phyloP scores from a whole-genome alignment of 768 basidiomycete genomes.

The Lentinula aciculospora region DNA sequence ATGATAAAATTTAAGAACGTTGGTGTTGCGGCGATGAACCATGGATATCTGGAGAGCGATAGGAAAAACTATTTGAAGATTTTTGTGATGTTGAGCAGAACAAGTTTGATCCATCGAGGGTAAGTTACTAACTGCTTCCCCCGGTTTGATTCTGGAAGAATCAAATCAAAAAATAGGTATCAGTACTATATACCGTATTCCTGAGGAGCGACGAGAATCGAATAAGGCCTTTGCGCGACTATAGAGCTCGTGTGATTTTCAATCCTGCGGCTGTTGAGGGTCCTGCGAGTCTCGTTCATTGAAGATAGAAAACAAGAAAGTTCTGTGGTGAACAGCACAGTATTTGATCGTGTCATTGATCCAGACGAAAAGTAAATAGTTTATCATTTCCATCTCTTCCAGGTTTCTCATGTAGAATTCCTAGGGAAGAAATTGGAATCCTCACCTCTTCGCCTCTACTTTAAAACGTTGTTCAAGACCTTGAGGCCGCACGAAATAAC shows the following conservation, averaged over 20 bases:
- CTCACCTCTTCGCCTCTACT: slow-evolving; percentile 91
- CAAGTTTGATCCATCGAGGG: slow-evolving; percentile 98
- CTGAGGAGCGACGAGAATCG: too few species aligned
- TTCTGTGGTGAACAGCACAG: slow-evolving; percentile 90
- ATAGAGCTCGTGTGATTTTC: slow-evolving; percentile 87
- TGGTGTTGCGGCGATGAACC: slow-evolving; percentile 98
- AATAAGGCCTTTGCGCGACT: too few species aligned
- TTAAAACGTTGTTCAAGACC: slow-evolving; percentile 88
- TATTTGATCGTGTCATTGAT: slow-evolving; percentile 97
- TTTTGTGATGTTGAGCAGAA: slow-evolving; percentile 99
- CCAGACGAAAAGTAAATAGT: slow-evolving; percentile 84
- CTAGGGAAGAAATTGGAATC: slow-evolving; percentile 91
- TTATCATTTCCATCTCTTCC: background rate
- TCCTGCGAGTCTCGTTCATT: too few species aligned
- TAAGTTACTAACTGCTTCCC: slow-evolving; percentile 27
- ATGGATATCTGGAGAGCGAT: slow-evolving; percentile 90
- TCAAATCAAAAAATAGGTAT: slow-evolving; percentile 48
- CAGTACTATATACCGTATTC: slow-evolving; percentile 88
- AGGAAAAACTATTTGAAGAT: slow-evolving; percentile 97
- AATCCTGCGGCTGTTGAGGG: slow-evolving; percentile 78
- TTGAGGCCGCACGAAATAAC: slow-evolving; percentile 83
- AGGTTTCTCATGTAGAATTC: background rate
- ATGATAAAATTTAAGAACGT: slow-evolving; percentile 92
- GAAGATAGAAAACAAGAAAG: slow-evolving; percentile 88
- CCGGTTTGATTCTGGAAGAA: background rate